Percentiles rank a stretch among this genome's conserved stretches.
phyloP scores from a whole-genome alignment of 768 basidiomycete species.

The Gelatoporia subvermispora region DNA sequence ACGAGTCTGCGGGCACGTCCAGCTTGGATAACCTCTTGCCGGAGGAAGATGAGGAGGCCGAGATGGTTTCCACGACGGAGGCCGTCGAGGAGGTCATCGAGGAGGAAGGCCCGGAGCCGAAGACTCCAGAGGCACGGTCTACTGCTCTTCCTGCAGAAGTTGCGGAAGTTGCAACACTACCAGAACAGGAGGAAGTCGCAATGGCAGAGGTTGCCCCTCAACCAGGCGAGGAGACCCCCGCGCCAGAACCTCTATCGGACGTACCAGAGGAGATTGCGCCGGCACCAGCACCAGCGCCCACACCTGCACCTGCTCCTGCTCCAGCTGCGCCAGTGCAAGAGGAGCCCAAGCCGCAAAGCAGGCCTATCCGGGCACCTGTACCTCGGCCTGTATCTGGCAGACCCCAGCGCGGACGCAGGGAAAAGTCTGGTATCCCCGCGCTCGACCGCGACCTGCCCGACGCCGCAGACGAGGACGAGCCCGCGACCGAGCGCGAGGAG shows the following conservation, averaged over 20 bases:
- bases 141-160: constrained; percentile 26
- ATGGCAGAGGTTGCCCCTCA: constrained; percentile 1
- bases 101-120: constrained; percentile 47
- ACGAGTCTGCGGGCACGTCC: constrained; percentile 12
- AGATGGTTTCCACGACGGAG: constrained; percentile 1
- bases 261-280: neutral
- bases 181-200: constrained; percentile 13
- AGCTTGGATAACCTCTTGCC: constrained; percentile 18
- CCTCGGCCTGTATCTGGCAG: constrained; percentile 11
- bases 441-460: constrained; percentile 70
- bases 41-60: constrained; percentile 6
- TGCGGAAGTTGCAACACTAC: neutral
- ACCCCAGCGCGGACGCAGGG: constrained; percentile 46
- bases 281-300: neutral
- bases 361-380: constrained; percentile 1
- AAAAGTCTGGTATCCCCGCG: constrained; percentile 80
- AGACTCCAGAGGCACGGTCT: constrained; percentile 69
- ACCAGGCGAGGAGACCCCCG: neutral
- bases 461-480: constrained; percentile 39
- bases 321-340: constrained; percentile 1
- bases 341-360: constrained; percentile 5
- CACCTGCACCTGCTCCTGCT: neutral
- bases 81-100: constrained; percentile 4
- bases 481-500: constrained; percentile 43
- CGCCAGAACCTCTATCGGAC: neutral